phyloP scores from a whole-genome alignment of 805 yeast genomes.

The Monosporozyma servazzii region DNA sequence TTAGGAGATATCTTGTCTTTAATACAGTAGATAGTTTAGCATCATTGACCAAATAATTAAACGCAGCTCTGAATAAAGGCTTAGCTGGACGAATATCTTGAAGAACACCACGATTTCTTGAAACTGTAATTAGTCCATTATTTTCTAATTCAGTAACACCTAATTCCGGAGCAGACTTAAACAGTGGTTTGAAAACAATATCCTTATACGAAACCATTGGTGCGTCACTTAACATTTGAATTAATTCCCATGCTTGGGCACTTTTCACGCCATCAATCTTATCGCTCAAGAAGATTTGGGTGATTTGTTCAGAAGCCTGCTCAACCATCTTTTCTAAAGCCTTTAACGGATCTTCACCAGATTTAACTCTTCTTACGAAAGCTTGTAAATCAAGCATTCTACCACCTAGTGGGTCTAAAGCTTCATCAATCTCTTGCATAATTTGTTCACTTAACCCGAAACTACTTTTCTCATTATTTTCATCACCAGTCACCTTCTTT shows the following conservation, averaged over 20 bases:
- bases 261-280: slow-evolving; percentile 47
- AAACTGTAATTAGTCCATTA: slow-evolving; percentile 61
- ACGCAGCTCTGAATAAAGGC: slow-evolving; percentile 78
- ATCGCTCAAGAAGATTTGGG: slow-evolving; percentile 60
- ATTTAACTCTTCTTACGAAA: slow-evolving; percentile 74
- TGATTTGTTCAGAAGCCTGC: slow-evolving; percentile 81
- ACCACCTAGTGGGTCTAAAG: slow-evolving; percentile 79
- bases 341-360: slow-evolving; percentile 74
- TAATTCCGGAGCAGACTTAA: slow-evolving; percentile 45
- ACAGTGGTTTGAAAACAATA: slow-evolving; percentile 47
- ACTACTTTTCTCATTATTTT: slow-evolving; percentile 17
- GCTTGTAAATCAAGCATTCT: slow-evolving; percentile 90
- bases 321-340: slow-evolving; percentile 73
- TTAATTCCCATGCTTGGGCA: slow-evolving; percentile 83
- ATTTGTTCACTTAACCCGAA: background rate
- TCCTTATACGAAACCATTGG: slow-evolving; percentile 43
- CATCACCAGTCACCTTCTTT: slow-evolving; percentile 23
- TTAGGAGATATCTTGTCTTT: slow-evolving; percentile 52
- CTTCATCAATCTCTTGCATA: slow-evolving; percentile 37
- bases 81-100: slow-evolving; percentile 64
- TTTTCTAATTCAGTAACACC: slow-evolving; percentile 67
- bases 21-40: slow-evolving; percentile 45
- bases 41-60: slow-evolving; percentile 53
- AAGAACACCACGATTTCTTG: slow-evolving; percentile 70
- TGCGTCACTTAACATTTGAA: slow-evolving; percentile 49